Percentiles rank a stretch among this genome's conserved stretches.
Conservation (phyloP, 768 basidiomycete genomes). For the Fibroporia radiculosa region DNA sequence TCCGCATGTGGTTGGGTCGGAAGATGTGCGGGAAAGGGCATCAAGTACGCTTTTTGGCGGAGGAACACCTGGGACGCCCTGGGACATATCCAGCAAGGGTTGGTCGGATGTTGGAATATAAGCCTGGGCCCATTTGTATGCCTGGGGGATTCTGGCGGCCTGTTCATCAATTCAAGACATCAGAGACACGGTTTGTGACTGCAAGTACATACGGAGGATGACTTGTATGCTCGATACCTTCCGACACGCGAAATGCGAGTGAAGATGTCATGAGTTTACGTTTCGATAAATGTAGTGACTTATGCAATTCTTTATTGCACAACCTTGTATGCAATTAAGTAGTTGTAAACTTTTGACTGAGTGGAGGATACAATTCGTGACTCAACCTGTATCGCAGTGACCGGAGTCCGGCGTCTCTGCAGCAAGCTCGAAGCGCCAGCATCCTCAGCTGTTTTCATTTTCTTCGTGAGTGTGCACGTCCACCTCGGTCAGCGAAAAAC, state of each 20-base stretch:
- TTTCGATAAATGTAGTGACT: not conserved
- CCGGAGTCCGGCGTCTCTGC: no score
- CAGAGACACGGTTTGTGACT: not conserved
- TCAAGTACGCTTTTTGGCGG: constrained; percentile 42
- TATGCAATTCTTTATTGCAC: no score
- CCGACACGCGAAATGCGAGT: constrained; percentile 14
- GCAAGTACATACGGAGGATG: constrained; percentile 13
- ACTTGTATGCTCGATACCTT: constrained; percentile 13
- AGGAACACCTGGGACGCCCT: constrained; percentile 64
- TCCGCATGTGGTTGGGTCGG: constrained; percentile 37
- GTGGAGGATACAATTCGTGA: no score
- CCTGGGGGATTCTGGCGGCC: constrained; percentile 42
- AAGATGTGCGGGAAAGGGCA: constrained; percentile 37
- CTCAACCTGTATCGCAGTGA: no score
- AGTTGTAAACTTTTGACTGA: no score
- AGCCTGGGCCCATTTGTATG: constrained; percentile 45
- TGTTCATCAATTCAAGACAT: not conserved
- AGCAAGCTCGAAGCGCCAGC: no score
- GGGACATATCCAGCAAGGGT: constrained; percentile 65
- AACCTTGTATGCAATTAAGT: no score
- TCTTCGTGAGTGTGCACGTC: no score
- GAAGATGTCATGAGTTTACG: constrained; percentile 1
- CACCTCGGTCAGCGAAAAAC: no score
- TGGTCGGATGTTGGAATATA: constrained; percentile 34
- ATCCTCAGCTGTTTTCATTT: no score